A percentile compares a stretch with the other conserved stretches of the same genome.
Conservation (phyloP, 306 rosid species). For the Vigna trinervia region DNA sequence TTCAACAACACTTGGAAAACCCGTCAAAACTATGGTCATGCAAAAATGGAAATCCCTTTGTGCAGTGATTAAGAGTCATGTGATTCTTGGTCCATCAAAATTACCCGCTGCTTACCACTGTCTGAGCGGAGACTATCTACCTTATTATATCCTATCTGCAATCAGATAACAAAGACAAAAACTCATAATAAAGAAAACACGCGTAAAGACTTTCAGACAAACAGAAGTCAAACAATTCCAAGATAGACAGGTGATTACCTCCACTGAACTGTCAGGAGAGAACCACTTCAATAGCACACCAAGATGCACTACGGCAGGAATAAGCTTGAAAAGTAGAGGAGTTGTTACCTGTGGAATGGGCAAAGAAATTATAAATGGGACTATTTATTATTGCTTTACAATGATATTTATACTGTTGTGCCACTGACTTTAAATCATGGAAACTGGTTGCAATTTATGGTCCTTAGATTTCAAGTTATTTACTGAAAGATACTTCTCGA, state of each 20-base stretch:
- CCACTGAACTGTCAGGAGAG: conserved; percentile 73
- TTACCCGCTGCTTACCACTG: too few species aligned
- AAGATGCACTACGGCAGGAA: conserved; percentile 93
- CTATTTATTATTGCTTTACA: neutral
- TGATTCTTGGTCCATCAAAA: too few species aligned
- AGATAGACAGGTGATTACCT: conserved; percentile 57
- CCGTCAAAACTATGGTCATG: conserved; percentile 38
- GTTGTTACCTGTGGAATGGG: conserved; percentile 78
- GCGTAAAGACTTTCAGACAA: neutral
- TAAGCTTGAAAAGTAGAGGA: conserved; percentile 92
- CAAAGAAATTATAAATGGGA: conserved; percentile 31
- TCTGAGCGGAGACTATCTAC: too few species aligned
- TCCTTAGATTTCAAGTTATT: conserved; percentile 32
- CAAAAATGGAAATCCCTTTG: too few species aligned
- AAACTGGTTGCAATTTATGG: conserved; percentile 26
- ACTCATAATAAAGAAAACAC: too few species aligned
- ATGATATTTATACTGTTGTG: neutral
- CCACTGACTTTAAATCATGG: neutral
- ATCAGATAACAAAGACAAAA: too few species aligned
- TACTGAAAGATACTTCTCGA: neutral
- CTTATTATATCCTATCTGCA: too few species aligned
- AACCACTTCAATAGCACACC: conserved; percentile 95
- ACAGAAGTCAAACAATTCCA: conserved; percentile 9
- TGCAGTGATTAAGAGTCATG: too few species aligned
- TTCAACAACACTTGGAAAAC: conserved; percentile 38